Evolutionary conservation across 1,139 yeast species (phyloP).

Genomic region (Magnusiomyces paraingens): DNA sequence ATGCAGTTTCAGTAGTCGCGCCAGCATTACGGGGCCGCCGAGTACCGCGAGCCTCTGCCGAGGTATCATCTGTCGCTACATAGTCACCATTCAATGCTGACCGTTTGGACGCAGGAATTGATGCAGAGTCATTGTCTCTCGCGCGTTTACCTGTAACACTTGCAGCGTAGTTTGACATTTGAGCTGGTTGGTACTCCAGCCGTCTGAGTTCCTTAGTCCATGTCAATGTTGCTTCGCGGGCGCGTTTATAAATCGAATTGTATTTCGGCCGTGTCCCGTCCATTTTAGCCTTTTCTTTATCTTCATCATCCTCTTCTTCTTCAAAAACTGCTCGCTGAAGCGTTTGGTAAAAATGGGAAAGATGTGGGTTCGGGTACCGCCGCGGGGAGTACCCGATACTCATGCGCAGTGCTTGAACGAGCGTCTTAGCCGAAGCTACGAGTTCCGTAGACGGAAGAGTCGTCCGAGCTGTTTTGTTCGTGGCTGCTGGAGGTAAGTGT

Average conservation of each 20-base stretch:
- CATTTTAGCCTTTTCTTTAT: conserved; percentile 16
- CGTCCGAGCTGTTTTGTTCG: not conserved
- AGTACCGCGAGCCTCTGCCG: no score
- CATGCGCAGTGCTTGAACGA: conserved; percentile 40
- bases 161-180: no score
- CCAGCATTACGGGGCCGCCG: no score
- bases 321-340: conserved; percentile 65
- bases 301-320: conserved; percentile 39
- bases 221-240: not conserved
- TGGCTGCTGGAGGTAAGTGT: conserved; percentile 22
- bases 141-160: no score
- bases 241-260: conserved; percentile 26
- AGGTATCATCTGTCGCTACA: no score
- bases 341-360: conserved; percentile 60
- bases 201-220: not conserved
- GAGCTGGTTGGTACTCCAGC: not conserved
- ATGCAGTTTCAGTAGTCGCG: no score
- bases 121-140: no score
- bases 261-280: conserved; percentile 31
- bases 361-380: conserved; percentile 57
- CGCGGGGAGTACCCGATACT: conserved; percentile 49
- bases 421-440: conserved; percentile 34
- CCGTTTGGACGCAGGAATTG: no score
- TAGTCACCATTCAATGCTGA: no score
- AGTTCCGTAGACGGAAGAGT: conserved; percentile 30